A percentile compares a stretch with the other conserved stretches of the same genome.
phyloP scores from a whole-genome alignment of 805 yeast species.

The Starmerella floris region DNA sequence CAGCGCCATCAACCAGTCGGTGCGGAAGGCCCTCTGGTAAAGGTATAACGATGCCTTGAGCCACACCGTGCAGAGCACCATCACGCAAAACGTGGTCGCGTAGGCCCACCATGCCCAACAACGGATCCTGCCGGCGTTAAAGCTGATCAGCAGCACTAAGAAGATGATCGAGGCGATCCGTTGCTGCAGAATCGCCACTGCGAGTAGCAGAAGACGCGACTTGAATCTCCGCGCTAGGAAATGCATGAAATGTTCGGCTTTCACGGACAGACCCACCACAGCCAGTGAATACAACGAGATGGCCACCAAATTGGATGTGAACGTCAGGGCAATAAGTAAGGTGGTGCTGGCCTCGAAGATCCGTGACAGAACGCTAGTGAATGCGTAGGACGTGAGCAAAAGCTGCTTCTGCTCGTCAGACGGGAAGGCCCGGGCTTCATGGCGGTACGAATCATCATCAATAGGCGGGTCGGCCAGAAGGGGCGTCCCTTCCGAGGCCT shows the following conservation, averaged over 20 bases:
- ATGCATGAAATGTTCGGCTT: slow-evolving; percentile 2
- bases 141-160: slow-evolving; percentile 1
- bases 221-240: slow-evolving; percentile 5
- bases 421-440: slow-evolving; percentile 21
- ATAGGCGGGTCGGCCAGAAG: slow-evolving; percentile 23
- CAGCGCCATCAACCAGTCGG: slow-evolving; percentile 22
- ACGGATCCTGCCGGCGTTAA: neutral
- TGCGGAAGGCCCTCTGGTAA: slow-evolving; percentile 14
- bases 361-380: slow-evolving; percentile 10
- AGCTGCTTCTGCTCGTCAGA: slow-evolving; percentile 20
- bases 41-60: slow-evolving; percentile 7
- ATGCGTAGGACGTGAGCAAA: slow-evolving; percentile 12
- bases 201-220: slow-evolving; percentile 11
- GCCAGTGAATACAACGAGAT: slow-evolving; percentile 15
- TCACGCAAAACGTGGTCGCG: neutral
- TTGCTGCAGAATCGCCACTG: slow-evolving; percentile 5
- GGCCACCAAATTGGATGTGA: slow-evolving; percentile 7
- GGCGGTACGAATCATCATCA: slow-evolving; percentile 23
- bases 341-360: slow-evolving; percentile 17
- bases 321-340: slow-evolving; percentile 14
- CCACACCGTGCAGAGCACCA: slow-evolving; percentile 1
- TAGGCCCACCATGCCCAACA: neutral
- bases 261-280: slow-evolving; percentile 3
- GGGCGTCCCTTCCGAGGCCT: slow-evolving; percentile 9
- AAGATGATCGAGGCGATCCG: slow-evolving; percentile 9